Percentiles rank a stretch among this genome's conserved stretches.
Conservation (phyloP, 225 moss, liverwort and hornwort species). For the Pleurozium schreberi region DNA sequence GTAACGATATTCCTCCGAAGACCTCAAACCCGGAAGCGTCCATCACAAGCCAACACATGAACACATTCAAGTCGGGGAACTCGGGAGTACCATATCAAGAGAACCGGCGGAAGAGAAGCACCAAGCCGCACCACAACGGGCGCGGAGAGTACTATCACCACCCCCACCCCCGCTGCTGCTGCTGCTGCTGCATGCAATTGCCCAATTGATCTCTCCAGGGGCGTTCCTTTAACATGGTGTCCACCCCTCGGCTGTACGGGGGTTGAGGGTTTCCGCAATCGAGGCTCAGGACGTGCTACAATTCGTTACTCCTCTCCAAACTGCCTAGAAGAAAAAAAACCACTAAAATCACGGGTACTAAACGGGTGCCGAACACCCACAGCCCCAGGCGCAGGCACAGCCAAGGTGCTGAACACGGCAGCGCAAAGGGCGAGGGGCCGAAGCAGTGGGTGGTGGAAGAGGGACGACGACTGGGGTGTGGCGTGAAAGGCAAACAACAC, state of each 20-base stretch:
- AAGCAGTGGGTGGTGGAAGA: neutral
- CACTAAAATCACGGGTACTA: conserved; percentile 52
- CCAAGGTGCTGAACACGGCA: neutral
- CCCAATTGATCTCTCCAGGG: conserved; percentile 11
- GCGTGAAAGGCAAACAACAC: conserved; percentile 8
- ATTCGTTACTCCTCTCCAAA: conserved; percentile 15
- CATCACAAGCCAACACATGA: neutral
- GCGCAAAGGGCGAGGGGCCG: neutral
- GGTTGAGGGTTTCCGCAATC: conserved; percentile 13
- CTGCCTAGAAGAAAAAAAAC: conserved; percentile 17
- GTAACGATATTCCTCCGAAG: neutral
- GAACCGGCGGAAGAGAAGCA: neutral
- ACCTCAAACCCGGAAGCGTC: neutral
- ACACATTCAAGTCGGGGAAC: neutral
- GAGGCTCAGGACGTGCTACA: neutral
- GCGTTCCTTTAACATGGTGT: conserved; percentile 8
- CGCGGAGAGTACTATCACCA: neutral
- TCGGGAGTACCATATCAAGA: conserved; percentile 20
- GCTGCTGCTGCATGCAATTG: neutral
- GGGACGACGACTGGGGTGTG: neutral
- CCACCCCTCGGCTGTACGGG: neutral
- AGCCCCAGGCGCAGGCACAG: neutral
- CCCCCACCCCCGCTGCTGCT: neutral
- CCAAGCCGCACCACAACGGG: neutral
- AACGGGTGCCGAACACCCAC: conserved; percentile 6